Base-by-base conservation (phyloP, 345 rosid species). In the Angophora floribunda region DNA sequence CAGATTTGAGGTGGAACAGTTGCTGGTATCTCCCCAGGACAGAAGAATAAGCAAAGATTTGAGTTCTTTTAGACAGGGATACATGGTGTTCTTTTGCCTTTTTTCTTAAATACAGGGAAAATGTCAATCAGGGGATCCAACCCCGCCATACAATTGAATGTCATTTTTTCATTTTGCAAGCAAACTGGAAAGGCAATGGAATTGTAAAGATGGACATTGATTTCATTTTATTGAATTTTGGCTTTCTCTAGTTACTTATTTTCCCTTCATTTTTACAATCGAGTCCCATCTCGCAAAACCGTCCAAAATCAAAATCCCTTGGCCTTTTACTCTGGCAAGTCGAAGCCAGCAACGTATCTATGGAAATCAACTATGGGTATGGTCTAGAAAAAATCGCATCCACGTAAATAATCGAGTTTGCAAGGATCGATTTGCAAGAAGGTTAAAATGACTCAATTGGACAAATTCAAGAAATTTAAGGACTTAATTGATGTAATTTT, bases 261-360 rank as follows among this genome's bases (percentile, higher is more conserved):
- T 15, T 32, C 7, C 2, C 24, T 70, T 70, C 75, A n/a, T 13
- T 63, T 63, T 63, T 63, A n/a, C 75, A 63, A 1, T 9, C 5
- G 1, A 63, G 19, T 63, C 41, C 75, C n/a, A 13, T 7, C 9
- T 13, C 19, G 0, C 15, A 63, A 63, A 63, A 63, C 41, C 17
- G 13, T 63, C 41, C 75, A 61, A 4, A 61, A 61, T 61, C 67
- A 61, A 26, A 61, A 61, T 26, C 30, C 10, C 65, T 26, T 6
- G 0, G 15, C 26, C 32, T 61, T 61, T 59, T 4, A 30, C 67
- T 2, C 2, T n/a, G 0, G 7, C 67, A 26, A 61, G 61, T 61
- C 3, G 2, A 61, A 61, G 67, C 30, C 0, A 14, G 3, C 7
- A 2, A 61, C 28, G 14, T 26, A 26, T 26, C 30, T 0, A 59